Base-by-base conservation (phyloP, 345 rosid genomes). In the Punica granatum region DNA sequence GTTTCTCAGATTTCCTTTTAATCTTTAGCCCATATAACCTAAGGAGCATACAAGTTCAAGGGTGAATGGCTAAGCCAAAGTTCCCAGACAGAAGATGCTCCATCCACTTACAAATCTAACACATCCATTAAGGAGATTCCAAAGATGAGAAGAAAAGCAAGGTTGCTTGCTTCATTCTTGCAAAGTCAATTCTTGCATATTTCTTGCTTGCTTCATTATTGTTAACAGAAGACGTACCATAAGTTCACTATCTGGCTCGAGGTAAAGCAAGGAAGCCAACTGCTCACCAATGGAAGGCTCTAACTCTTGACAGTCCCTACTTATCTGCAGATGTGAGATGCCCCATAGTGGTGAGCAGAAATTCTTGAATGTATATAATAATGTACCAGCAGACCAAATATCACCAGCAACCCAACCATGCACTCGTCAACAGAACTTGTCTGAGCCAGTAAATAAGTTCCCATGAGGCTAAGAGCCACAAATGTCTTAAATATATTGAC, bases 261-360 rank as follows among this genome's bases (percentile, higher is more conserved):
- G 82, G 78, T 91, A 89, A 71, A 92, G 98, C 77, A 94, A 82
- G 67, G 90, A 84, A 49, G 96, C 99, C 85, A 94, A 83, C 82
- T 89, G 86, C 85, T 84, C 99, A 39, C 99, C 99, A 71, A 94
- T 37, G 36, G 96, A 89, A 59, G 89, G 85, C 80, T 94, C 99
- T 73, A 94, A 80, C 84, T 92, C 99, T 74, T 89, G 99, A 78
- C 99, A 94, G 69, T 94, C 99, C 85, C 99, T 92, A 77, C 99
- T 94, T 72, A 94, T 94, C 99, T 72, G 75, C 51, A 72, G 43
- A 32, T 15, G n/a, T 14, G 23, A 43, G 14, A 53, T 31, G 34
- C 35, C 39, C 35, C 39, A 42, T 21, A 23, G 5, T 33, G 60
- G 42, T 28, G 36, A 66, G 59, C 28, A 71, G 11, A 56, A 26